A percentile compares a stretch with the other conserved stretches of the same genome.
Evolutionary conservation across 768 basidiomycete genomes (phyloP).

Genomic region (Gelatoporia subvermispora): DNA sequence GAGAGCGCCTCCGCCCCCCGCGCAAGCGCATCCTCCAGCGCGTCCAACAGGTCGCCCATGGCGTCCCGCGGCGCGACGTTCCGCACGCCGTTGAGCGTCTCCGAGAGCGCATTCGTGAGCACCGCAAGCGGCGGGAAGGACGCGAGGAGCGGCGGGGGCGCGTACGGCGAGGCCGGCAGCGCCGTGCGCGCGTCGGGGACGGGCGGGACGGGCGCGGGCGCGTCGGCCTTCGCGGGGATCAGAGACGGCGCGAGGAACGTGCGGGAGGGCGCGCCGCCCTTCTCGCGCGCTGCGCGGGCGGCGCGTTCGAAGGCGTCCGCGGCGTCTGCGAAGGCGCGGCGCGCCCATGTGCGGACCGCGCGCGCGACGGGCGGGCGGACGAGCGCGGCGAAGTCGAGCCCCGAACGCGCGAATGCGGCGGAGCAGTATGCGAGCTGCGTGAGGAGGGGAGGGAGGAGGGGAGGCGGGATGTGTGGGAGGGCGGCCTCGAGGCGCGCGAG

Average conservation of each 20-base stretch:
- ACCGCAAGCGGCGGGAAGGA: conserved; percentile 71
- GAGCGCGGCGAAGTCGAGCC: conserved; percentile 78
- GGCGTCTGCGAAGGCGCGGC: conserved; percentile 44
- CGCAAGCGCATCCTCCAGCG: conserved; percentile 50
- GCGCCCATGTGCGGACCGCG: conserved; percentile 57
- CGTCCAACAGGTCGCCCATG: conserved; percentile 40
- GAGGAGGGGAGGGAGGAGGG: conserved; percentile 75
- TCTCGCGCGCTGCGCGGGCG: background rate
- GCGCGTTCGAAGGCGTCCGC: conserved; percentile 18
- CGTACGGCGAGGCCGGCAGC: conserved; percentile 36
- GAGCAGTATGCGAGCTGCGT: conserved; percentile 95
- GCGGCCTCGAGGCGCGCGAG: conserved; percentile 59
- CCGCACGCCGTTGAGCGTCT: conserved; percentile 75
- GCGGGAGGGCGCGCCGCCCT: conserved; percentile 12
- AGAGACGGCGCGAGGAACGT: conserved; percentile 49
- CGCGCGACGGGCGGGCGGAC: conserved; percentile 61
- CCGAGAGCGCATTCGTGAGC: conserved; percentile 67
- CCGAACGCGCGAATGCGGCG: conserved; percentile 85
- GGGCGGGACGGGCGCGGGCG: conserved; percentile 41
- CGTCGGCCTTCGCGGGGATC: conserved; percentile 50
- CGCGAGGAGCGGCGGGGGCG: conserved; percentile 67
- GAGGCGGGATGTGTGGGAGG: conserved; percentile 55
- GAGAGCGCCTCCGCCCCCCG: conserved; percentile 42
- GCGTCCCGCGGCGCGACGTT: conserved; percentile 69
- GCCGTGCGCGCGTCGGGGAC: conserved; percentile 15